Conservation (phyloP, 2,329 filamentous ascomycete species). For the Beauveria medogensis region DNA sequence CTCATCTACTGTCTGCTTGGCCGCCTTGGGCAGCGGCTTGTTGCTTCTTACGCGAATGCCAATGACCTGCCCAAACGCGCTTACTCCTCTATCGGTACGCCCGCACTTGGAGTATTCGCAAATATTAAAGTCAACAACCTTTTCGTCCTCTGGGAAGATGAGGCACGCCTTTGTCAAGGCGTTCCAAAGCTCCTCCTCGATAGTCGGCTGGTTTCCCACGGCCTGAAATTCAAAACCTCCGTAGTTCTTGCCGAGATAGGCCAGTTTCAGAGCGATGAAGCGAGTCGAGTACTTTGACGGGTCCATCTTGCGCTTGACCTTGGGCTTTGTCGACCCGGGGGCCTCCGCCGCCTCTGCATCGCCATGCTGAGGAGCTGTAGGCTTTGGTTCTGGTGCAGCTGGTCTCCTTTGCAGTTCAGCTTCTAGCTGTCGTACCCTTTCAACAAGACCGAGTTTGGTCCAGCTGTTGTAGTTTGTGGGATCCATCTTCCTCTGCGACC, state of each 20-base stretch:
- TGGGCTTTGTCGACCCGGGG: constrained; percentile 26
- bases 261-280: constrained; percentile 83
- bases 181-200: constrained; percentile 92
- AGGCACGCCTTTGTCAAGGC: constrained; percentile 74
- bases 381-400: constrained; percentile 16
- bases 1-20: not conserved
- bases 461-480: constrained; percentile 52
- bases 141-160: constrained; percentile 61
- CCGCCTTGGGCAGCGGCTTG: constrained; percentile 43
- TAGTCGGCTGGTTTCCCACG: constrained; percentile 64
- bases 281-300: constrained; percentile 74
- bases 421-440: constrained; percentile 61
- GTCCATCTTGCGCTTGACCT: constrained; percentile 55
- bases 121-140: constrained; percentile 67
- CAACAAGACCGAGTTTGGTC: constrained; percentile 60
- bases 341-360: not conserved
- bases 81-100: constrained; percentile 85
- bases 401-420: constrained; percentile 47
- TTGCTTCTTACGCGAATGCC: constrained; percentile 76
- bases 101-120: constrained; percentile 95
- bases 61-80: constrained; percentile 94
- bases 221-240: constrained; percentile 87
- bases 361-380: constrained; percentile 8
- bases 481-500: constrained; percentile 17
- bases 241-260: constrained; percentile 85